Evolutionary conservation across 768 basidiomycete genomes (phyloP).

Genomic region (Sarcodon sp.): DNA sequence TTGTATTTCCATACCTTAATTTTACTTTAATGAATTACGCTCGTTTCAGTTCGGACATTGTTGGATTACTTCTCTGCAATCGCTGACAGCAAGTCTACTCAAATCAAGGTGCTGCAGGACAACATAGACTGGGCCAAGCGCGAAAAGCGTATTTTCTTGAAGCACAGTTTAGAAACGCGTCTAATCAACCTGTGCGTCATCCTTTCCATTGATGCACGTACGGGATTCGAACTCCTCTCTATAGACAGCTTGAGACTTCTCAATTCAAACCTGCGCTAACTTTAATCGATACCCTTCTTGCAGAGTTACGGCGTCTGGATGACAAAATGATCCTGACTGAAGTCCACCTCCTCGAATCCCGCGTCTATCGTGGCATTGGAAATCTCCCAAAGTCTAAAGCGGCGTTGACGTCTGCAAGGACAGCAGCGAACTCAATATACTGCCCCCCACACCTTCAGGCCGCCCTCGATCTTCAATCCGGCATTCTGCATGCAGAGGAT

Average conservation of each 20-base stretch:
- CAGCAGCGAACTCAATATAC: constrained; percentile 93
- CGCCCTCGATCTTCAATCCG: constrained; percentile 53
- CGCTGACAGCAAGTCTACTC: constrained; percentile 58
- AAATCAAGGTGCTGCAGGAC: constrained; percentile 78
- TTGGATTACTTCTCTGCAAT: constrained; percentile 82
- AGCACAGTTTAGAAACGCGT: constrained; percentile 86
- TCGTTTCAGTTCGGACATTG: constrained; percentile 68
- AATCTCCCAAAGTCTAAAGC: constrained; percentile 93
- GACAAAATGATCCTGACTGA: constrained; percentile 98
- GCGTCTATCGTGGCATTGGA: constrained; percentile 80
- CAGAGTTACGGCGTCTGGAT: constrained; percentile 85
- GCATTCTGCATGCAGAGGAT: constrained; percentile 90
- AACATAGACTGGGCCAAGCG: constrained; percentile 87
- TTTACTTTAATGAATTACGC: neutral
- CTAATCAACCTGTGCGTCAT: constrained; percentile 57
- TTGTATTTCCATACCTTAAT: constrained; percentile 2
- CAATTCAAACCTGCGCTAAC: constrained; percentile 70
- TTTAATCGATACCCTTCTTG: constrained; percentile 78
- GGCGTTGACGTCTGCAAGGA: constrained; percentile 79
- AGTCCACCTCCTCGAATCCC: constrained; percentile 87
- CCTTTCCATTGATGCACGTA: neutral
- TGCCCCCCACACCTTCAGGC: constrained; percentile 63
- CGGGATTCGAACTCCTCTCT: constrained; percentile 2
- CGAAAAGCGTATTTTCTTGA: constrained; percentile 92
- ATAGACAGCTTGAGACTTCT: constrained; percentile 59